These are phyloP conservation scores for Lanmaoa pseudosensibilis DNA, from an alignment of 768 basidiomycete genomes.

Conservation along the genomic window DNA sequence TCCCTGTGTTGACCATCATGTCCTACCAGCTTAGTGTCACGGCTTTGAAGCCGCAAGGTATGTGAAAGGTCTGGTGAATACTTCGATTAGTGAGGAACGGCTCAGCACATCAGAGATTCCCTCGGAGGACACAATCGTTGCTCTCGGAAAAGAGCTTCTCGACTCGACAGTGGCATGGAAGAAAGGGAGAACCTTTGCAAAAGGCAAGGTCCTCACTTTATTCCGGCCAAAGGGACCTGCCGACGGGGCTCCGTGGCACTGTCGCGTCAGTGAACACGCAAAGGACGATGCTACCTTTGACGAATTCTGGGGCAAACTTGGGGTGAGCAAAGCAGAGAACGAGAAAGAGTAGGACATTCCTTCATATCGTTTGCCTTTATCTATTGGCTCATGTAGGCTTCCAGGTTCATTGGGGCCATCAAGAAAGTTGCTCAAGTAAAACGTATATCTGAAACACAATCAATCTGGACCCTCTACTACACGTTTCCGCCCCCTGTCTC, in stretches of 20 bases:
- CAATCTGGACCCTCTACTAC: constrained; percentile 73
- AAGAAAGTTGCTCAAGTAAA: constrained; percentile 63
- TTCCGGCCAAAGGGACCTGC: constrained; percentile 50
- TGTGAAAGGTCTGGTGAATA: background rate
- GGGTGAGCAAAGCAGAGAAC: constrained; percentile 61
- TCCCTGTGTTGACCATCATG: constrained; percentile 18
- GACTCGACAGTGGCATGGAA: constrained; percentile 63
- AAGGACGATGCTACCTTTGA: constrained; percentile 70
- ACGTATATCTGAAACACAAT: constrained; percentile 59
- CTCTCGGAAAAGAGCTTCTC: constrained; percentile 54
- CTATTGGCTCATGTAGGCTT: background rate
- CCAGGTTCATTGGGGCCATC: constrained; percentile 65
- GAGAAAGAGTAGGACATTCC: constrained; percentile 58
- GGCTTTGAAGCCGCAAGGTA: constrained; percentile 42
- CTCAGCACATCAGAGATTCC: constrained; percentile 51
- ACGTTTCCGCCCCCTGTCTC: constrained; percentile 69
- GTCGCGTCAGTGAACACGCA: constrained; percentile 64
- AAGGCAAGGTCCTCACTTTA: constrained; percentile 54
- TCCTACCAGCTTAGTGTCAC: constrained; percentile 41
- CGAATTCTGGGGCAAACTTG: constrained; percentile 69
- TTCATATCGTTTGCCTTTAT: background rate
- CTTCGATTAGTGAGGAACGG: background rate
- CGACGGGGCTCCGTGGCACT: constrained; percentile 67
- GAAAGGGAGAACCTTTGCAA: constrained; percentile 60
- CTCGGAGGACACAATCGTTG: constrained; percentile 54